Percentiles rank a stretch among this genome's conserved stretches.
Conservation (phyloP, 805 yeast genomes). For the Brettanomyces bruxellensis region DNA sequence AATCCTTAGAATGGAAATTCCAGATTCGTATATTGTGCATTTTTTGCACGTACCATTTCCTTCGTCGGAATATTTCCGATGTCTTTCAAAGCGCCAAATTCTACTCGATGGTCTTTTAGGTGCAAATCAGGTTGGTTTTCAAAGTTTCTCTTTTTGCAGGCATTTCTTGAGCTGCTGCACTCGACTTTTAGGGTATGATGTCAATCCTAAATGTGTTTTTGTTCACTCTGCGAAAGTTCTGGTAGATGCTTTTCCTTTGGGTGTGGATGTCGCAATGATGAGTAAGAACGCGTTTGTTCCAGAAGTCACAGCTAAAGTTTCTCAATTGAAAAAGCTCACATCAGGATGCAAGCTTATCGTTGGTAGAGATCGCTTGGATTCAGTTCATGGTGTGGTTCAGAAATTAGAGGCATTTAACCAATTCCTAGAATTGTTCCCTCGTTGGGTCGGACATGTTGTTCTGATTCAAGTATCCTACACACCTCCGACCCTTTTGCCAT, state of each 20-base stretch:
- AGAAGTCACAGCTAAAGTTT: constrained; percentile 51
- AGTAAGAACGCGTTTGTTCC: constrained; percentile 50
- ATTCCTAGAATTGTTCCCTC: constrained; percentile 85
- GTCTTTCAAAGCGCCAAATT: constrained; percentile 74
- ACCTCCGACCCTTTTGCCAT: constrained; percentile 30
- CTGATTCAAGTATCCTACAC: constrained; percentile 90
- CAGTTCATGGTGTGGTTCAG: constrained; percentile 89
- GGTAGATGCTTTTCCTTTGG: constrained; percentile 76
- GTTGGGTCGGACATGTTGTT: constrained; percentile 75
- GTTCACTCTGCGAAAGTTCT: constrained; percentile 69
- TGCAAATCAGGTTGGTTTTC: constrained; percentile 79
- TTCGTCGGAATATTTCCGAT: constrained; percentile 85
- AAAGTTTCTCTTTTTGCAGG: constrained; percentile 74
- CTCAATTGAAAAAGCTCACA: constrained; percentile 55
- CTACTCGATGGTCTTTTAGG: constrained; percentile 89
- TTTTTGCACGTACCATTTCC: constrained; percentile 92
- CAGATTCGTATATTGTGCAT: constrained; percentile 66
- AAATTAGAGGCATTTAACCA: constrained; percentile 86
- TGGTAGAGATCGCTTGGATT: constrained; percentile 89
- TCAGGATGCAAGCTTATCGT: constrained; percentile 68
- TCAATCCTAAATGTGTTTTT: constrained; percentile 43
- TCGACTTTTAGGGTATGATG: constrained; percentile 77
- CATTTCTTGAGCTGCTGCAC: constrained; percentile 90
- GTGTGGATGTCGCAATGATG: constrained; percentile 69
- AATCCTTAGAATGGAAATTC: constrained; percentile 66